These are phyloP conservation scores for Cytospora paraplurivora DNA, from an alignment of 2,329 filamentous ascomycete genomes.

Conservation along the genomic window DNA sequence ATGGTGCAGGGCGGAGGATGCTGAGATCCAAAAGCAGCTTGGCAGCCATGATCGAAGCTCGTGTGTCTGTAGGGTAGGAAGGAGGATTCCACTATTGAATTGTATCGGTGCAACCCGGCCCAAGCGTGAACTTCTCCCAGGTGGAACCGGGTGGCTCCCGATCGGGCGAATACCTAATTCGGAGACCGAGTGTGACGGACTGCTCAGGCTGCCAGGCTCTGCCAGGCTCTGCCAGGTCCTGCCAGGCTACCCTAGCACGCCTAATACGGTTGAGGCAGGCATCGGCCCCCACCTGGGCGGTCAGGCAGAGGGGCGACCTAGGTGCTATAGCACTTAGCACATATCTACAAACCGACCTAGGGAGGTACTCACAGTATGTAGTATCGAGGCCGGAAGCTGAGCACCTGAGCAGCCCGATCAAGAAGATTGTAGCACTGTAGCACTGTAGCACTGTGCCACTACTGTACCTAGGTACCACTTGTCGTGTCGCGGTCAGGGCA, in stretches of 20 bases:
- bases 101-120: conserved; percentile 16
- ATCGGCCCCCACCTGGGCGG: no score
- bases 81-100: conserved; percentile 8
- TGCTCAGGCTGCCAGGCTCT: conserved; percentile 2
- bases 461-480: not conserved
- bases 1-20: not conserved
- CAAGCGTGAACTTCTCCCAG: conserved; percentile 5
- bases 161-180: conserved; percentile 16
- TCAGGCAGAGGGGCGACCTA: no score
- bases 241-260: not conserved
- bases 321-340: not conserved
- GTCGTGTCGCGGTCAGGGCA: not conserved
- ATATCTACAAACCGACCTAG: not conserved
- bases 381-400: not conserved
- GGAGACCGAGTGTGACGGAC: conserved; percentile 20
- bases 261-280: not conserved
- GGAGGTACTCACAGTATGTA: no score
- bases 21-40: not conserved
- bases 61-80: not conserved
- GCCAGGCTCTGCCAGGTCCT: no score
- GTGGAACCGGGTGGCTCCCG: not conserved
- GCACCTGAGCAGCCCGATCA: not conserved
- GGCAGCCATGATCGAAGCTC: conserved; percentile 2
- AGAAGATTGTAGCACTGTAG: no score
- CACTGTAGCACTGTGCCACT: not conserved